Evolutionary conservation across 352 stramenopile species (phyloP), one percentile per base, ranked within the genome.

Genomic region (Phytophthora melonis): DNA sequence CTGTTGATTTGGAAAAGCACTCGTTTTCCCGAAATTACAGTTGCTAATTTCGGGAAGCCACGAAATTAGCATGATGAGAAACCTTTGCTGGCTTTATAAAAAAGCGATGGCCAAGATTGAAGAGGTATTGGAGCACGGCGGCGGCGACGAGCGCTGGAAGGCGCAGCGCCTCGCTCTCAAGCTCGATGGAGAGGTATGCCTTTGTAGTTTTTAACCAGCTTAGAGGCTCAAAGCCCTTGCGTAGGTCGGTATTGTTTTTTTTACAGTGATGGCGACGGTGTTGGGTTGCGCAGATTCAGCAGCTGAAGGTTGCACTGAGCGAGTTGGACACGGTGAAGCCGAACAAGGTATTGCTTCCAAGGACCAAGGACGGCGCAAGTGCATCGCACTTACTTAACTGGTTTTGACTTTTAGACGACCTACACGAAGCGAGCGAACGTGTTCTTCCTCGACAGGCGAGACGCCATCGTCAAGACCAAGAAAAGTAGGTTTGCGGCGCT

Each of bases 391-490:
- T 14, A 45, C 6, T 14, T 18, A 13, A 45, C 5, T 18, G 13
- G 16, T n/a, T 5, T 67, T 30, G 27, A 30, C 5, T 30, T 14
- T 2, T 50, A 96, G 89, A 47, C 75, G 21, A 93, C 89, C 5
- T 96, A 88, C 60, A 78, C 88, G 13, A 91, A 92, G 77, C 78
- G 79, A 25, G 82, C 83, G 30, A 93, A 89, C 21, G 80, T 94
- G 43, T 93, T 92, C 57, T 96, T 96, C 52, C 61, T 96, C 14
- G 84, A 93, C 23, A 81, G 80, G 30, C 70, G 82, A 59, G 85
- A 96, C 65, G 64, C 65, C n/a, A 90, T 93, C 56, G 71, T 92
- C 58, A 91, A 91, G 57, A 65, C 72, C 3, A 95, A 95, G 78
- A 75, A 81, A 58, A 79, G 89, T 93, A 74, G 56, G 76, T 70